Percentiles rank a stretch among this genome's conserved stretches.
Evolutionary conservation across 2,329 filamentous ascomycete species (phyloP).

Genomic region (Fusarium piperis): DNA sequence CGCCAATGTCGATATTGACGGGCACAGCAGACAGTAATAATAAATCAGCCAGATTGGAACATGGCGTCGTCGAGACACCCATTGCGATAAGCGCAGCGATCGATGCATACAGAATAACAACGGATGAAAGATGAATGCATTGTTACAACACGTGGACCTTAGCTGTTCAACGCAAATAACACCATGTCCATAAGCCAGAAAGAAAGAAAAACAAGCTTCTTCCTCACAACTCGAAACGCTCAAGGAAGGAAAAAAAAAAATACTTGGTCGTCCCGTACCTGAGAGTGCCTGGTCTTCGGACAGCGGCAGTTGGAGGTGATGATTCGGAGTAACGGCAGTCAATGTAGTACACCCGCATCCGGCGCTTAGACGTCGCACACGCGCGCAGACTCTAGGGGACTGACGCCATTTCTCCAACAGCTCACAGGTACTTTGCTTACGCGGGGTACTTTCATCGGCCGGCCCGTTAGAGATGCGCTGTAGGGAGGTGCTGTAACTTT

Average conservation of each 20-base stretch:
- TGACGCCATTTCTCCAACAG: constrained; percentile 29
- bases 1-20: background rate
- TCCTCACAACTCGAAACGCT: background rate
- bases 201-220: background rate
- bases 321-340: constrained; percentile 13
- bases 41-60: background rate
- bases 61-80: background rate
- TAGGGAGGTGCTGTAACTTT: background rate
- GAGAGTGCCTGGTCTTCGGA: constrained; percentile 1
- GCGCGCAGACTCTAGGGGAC: constrained; percentile 5
- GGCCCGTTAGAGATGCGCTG: background rate
- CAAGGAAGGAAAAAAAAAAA: background rate
- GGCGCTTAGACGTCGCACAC: constrained; percentile 19
- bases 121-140: background rate
- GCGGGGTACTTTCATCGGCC: constrained; percentile 22
- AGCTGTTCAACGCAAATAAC: background rate
- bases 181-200: constrained; percentile 18
- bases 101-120: background rate
- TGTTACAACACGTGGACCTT: background rate
- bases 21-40: background rate
- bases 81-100: background rate
- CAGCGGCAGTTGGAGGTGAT: constrained; percentile 21
- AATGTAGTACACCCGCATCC: constrained; percentile 9
- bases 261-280: constrained; percentile 18
- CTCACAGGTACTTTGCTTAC: constrained; percentile 14